Conservation (phyloP, 2,329 filamentous ascomycete genomes). For the Colletotrichum costaricense region DNA sequence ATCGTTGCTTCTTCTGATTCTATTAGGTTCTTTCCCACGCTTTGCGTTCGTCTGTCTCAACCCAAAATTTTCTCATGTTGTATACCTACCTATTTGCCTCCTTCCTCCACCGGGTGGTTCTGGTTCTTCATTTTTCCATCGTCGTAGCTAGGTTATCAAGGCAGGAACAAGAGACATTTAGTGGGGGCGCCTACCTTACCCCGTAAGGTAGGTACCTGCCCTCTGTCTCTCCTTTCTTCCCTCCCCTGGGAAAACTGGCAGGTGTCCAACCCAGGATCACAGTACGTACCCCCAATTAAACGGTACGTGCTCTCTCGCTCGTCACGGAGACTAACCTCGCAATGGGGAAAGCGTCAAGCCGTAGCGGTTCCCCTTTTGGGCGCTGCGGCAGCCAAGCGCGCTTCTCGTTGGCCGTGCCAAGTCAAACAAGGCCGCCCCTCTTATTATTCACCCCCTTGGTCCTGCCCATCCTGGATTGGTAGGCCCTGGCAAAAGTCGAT, state of each 20-base stretch:
- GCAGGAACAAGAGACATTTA: background rate
- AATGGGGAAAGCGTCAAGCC: constrained; percentile 16
- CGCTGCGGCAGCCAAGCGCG: constrained; percentile 30
- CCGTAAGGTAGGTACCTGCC: background rate
- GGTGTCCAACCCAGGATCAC: background rate
- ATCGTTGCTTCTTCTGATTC: constrained; percentile 5
- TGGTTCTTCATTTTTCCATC: background rate
- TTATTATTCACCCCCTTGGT: background rate
- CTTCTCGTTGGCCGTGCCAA: constrained; percentile 31
- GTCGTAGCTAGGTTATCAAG: background rate
- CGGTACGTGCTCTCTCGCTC: too few species aligned
- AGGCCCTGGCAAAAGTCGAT: constrained; percentile 10
- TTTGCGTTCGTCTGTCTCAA: background rate
- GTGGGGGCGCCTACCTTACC: background rate
- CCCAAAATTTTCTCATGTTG: background rate
- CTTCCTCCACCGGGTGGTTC: background rate
- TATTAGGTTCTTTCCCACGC: background rate
- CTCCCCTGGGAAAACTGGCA: background rate
- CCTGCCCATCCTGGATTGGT: background rate
- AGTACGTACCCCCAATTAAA: too few species aligned
- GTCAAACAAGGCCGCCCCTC: constrained; percentile 27
- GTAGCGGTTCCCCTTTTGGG: constrained; percentile 31
- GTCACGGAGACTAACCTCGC: constrained; percentile 14
- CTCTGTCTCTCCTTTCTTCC: background rate
- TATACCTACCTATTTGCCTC: background rate